Percentiles rank a stretch among this genome's conserved stretches.
Conservation (phyloP, 208 protist species). For the Leishmania amazonensis region DNA sequence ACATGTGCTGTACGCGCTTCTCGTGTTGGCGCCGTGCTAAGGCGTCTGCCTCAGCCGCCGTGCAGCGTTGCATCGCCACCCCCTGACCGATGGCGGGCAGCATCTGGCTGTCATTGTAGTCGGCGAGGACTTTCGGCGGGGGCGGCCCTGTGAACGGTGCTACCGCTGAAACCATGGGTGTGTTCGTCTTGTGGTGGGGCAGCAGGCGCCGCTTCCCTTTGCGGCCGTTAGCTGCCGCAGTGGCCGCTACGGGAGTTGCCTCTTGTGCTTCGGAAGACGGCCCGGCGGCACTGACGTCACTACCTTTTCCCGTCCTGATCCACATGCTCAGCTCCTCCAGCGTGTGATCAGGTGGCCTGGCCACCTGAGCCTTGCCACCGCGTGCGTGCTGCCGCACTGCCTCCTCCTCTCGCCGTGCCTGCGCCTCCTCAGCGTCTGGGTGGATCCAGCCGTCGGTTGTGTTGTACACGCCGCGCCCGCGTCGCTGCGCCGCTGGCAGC, state of each 20-base stretch:
- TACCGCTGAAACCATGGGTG: neutral
- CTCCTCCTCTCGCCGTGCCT: slow-evolving; percentile 16
- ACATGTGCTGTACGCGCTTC: slow-evolving; percentile 12
- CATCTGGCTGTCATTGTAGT: slow-evolving; percentile 14
- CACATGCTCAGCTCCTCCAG: slow-evolving; percentile 56
- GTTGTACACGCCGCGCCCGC: slow-evolving; percentile 39
- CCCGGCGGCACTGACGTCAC: neutral
- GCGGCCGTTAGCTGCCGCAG: neutral
- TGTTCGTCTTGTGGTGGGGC: neutral
- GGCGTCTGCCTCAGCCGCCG: slow-evolving; percentile 20
- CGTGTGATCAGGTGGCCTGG: slow-evolving; percentile 51
- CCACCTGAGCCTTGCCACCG: slow-evolving; percentile 52
- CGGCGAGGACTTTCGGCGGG: slow-evolving; percentile 5
- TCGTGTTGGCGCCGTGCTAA: slow-evolving; percentile 24
- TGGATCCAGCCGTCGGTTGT: slow-evolving; percentile 26
- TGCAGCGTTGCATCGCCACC: slow-evolving; percentile 14
- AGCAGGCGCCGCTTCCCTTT: neutral
- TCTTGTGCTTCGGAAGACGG: neutral
- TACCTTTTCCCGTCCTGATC: slow-evolving; percentile 10
- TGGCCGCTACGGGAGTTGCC: neutral
- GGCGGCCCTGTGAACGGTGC: slow-evolving; percentile 3
- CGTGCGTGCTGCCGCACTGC: slow-evolving; percentile 12
- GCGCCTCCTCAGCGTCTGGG: slow-evolving; percentile 27
- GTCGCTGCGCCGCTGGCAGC: slow-evolving; percentile 8
- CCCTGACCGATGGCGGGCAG: slow-evolving; percentile 13